Conservation (phyloP, 2,329 filamentous ascomycete species). For the Fusarium xyrophilum region DNA sequence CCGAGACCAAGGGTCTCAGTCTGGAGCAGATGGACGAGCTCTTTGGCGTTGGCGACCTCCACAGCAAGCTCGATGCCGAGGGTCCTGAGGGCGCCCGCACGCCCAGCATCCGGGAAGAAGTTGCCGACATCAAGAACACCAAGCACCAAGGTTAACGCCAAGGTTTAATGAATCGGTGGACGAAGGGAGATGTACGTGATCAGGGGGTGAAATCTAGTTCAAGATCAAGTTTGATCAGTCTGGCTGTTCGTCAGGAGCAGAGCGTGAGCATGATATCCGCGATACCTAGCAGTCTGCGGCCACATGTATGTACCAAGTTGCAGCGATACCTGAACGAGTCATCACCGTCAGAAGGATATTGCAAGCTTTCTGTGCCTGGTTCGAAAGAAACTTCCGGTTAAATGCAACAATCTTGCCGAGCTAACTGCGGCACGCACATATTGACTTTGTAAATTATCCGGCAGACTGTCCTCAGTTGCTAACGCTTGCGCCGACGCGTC, state of each 20-base stretch:
- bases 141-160: conserved; percentile 1
- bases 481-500: background rate
- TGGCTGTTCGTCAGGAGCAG: background rate
- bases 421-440: background rate
- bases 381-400: background rate
- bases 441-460: background rate
- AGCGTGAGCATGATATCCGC: background rate
- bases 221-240: background rate
- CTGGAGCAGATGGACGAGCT: conserved; percentile 72
- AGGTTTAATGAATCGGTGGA: background rate
- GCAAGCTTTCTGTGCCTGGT: background rate
- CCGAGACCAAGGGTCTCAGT: conserved; percentile 72
- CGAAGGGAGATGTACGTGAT: background rate
- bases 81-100: conserved; percentile 42
- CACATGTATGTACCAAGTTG: background rate
- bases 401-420: background rate
- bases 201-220: background rate
- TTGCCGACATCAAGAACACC: conserved; percentile 23
- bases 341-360: background rate
- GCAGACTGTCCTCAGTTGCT: background rate
- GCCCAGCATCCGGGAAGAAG: conserved; percentile 41
- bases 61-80: conserved; percentile 44
- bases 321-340: background rate
- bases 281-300: background rate
- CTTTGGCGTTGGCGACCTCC: conserved; percentile 63